Conservation (phyloP, 1,284 basidiomycete genomes). For the Caloboletus inedulis region DNA sequence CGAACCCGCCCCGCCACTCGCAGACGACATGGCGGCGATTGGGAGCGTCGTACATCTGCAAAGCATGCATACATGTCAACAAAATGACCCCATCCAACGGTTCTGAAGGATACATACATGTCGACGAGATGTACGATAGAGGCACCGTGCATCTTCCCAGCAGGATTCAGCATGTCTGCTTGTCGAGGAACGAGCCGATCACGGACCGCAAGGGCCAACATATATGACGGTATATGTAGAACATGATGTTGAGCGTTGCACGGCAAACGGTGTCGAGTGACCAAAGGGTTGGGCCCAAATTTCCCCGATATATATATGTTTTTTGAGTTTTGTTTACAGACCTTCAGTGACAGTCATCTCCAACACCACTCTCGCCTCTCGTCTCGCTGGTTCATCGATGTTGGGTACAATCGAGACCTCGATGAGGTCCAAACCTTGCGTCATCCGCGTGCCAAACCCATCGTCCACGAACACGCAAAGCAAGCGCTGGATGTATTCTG, state of each 20-base stretch:
- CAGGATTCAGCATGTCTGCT: conserved; percentile 51
- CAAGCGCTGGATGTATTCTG: conserved; percentile 19
- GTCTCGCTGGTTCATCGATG: conserved; percentile 42
- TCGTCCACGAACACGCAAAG: background rate
- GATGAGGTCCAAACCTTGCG: conserved; percentile 35
- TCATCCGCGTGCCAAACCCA: conserved; percentile 20
- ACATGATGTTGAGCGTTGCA: background rate
- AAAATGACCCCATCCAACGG: background rate
- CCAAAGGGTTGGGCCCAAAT: too few relatives aligned
- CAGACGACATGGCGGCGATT: conserved; percentile 32
- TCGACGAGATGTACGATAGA: conserved; percentile 52
- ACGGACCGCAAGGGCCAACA: conserved; percentile 7
- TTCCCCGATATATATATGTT: background rate
- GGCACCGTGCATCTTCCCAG: conserved; percentile 48
- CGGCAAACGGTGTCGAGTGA: background rate
- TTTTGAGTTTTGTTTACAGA: conserved; percentile 21
- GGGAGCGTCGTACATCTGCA: conserved; percentile 47
- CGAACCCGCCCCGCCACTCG: conserved; percentile 25
- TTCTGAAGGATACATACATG: conserved; percentile 34
- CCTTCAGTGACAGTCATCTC: conserved; percentile 49
- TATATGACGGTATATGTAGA: background rate
- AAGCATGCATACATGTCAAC: background rate
- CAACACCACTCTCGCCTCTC: conserved; percentile 47
- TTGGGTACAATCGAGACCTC: conserved; percentile 46
- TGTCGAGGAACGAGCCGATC: background rate